phyloP scores from a whole-genome alignment of 345 rosid genomes.

The Melaleuca alternifolia region DNA sequence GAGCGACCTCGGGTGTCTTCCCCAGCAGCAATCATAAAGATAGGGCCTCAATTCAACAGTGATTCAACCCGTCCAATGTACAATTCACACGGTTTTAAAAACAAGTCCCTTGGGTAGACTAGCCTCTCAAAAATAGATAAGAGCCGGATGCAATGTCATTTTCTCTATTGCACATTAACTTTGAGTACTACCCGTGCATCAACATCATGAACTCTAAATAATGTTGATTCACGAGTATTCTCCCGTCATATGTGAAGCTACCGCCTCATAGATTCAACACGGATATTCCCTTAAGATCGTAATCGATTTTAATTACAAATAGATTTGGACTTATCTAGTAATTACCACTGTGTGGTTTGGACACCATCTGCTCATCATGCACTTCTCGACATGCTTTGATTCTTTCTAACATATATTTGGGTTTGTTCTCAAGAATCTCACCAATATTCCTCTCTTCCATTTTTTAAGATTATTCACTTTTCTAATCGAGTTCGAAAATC shows the following conservation, averaged over 20 bases:
- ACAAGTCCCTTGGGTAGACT: background rate
- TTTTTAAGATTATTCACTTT: background rate
- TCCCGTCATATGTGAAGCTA: background rate
- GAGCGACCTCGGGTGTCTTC: background rate
- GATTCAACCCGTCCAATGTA: background rate
- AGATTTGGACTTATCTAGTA: background rate
- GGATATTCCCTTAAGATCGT: no score
- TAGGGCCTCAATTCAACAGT: fast-evolving
- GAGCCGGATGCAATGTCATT: background rate
- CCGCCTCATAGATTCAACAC: background rate
- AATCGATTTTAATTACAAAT: background rate
- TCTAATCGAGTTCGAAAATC: background rate
- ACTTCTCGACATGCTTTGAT: background rate
- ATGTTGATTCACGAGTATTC: no score
- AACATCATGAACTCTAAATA: background rate
- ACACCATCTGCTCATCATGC: background rate
- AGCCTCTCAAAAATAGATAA: background rate
- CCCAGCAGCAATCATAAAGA: background rate
- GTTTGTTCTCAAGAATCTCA: background rate
- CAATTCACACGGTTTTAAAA: background rate
- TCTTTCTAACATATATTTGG: background rate
- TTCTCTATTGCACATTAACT: background rate
- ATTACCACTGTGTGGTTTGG: background rate
- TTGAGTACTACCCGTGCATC: fast-evolving
- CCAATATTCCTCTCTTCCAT: background rate